These are phyloP conservation scores for Talaromyces albobiverticillius DNA, from an alignment of 2,329 filamentous ascomycete genomes.

Conservation along the genomic window DNA sequence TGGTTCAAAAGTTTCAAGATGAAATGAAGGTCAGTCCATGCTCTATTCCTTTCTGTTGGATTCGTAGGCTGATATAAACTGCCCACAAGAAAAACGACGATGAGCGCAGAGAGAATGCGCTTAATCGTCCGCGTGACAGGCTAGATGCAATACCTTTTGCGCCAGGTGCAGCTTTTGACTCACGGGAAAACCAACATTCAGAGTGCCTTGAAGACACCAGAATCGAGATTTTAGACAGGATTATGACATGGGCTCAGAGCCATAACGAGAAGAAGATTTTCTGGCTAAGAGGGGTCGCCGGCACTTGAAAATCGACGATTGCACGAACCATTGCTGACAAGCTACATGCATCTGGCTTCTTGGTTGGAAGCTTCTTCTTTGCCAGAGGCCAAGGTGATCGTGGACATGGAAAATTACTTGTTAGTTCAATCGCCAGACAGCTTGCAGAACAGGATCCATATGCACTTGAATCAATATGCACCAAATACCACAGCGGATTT, in stretches of 20 bases:
- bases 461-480: too few species aligned
- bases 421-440: slow-evolving; percentile 28
- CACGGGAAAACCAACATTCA: not conserved
- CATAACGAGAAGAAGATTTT: not conserved
- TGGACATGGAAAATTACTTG: slow-evolving; percentile 30
- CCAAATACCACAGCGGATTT: slow-evolving; percentile 17
- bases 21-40: too few species aligned
- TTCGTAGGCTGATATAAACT: too few species aligned
- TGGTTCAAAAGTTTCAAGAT: too few species aligned
- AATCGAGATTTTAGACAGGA: not conserved
- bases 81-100: too few species aligned
- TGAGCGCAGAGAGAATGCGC: too few species aligned
- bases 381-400: slow-evolving; percentile 39
- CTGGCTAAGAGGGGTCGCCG: not conserved
- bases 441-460: slow-evolving; percentile 22
- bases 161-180: slow-evolving; percentile 1
- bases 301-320: slow-evolving; percentile 21
- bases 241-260: not conserved
- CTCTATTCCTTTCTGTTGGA: too few species aligned
- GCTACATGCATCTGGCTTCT: slow-evolving; percentile 17
- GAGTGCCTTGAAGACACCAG: not conserved
- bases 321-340: slow-evolving; percentile 27
- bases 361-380: slow-evolving; percentile 45
- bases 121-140: not conserved
- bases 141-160: not conserved